Evolutionary conservation across 2,329 filamentous ascomycete genomes (phyloP).

Genomic region (Penicillium sp.): DNA sequence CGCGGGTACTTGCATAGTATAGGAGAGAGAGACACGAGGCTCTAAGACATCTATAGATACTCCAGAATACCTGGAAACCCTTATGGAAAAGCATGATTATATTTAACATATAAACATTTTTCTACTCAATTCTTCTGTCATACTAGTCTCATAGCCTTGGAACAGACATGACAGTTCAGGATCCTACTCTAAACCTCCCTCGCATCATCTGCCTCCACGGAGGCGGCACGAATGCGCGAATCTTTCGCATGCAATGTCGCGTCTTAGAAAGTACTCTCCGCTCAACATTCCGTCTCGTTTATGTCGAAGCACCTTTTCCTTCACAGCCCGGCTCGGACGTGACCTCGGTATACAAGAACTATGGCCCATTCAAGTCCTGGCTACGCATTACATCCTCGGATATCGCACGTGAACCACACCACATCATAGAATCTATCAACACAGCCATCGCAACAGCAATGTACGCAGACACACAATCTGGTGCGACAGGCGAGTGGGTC

Average conservation of each 20-base stretch:
- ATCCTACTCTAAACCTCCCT: conserved; percentile 48
- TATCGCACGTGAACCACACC: not conserved
- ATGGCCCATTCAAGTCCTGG: conserved; percentile 65
- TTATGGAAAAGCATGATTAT: too few species aligned
- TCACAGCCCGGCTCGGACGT: conserved; percentile 64
- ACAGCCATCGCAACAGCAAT: not conserved
- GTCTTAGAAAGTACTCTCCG: conserved; percentile 52
- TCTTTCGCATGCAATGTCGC: conserved; percentile 70
- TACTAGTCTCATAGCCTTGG: too few species aligned
- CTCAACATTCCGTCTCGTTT: conserved; percentile 67
- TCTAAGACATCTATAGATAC: too few species aligned
- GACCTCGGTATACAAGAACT: conserved; percentile 63
- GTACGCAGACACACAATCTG: not conserved
- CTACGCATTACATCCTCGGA: conserved; percentile 33
- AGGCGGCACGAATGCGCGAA: conserved; percentile 69
- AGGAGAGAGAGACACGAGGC: too few species aligned
- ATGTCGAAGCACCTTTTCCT: conserved; percentile 68
- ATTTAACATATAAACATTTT: too few species aligned
- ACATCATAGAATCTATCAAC: not conserved
- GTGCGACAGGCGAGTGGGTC: not conserved
- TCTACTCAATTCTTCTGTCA: too few species aligned
- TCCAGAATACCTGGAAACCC: too few species aligned
- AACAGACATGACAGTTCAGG: not conserved
- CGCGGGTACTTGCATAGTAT: too few species aligned
- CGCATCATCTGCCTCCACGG: conserved; percentile 78